Evolutionary conservation across 2,329 filamentous ascomycete species (phyloP), one percentile per base, ranked within the genome.

Genomic region (Ilyonectria mors-panacis): DNA sequence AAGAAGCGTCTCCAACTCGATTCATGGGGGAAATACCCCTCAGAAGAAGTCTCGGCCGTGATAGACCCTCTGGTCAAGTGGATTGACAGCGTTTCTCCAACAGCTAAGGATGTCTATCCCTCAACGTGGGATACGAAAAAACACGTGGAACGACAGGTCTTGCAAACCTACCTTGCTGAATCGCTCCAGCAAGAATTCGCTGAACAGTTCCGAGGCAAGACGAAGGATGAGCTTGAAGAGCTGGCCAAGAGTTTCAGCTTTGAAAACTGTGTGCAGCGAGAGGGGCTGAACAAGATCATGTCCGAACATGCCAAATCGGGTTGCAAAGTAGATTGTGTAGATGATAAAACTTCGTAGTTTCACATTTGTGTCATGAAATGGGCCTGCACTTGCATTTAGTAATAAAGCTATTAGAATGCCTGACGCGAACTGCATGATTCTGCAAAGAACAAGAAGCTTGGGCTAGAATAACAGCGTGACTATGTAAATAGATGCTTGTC

Each of bases 141-240:
- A 7, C 42, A 47, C 42, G 42, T 47, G 15, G 15, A n/a, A 23
- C 42, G 42, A 8, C 19, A 51, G 17, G 21, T 47, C 21, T 23
- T n/a, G 15, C 42, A 47, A 47, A 47, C 42, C 15, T 47, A n/a
- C 42, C 42, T 47, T n/a, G 42, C 42, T n/a, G 42, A n/a, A n/a
- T 47, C 42, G 15, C 21, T 47, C 42, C 21, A n/a, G 21, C 15
- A 47, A n/a, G 42, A 47, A 47, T 47, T 47, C 15, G 42, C 42
- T 7, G 42, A 23, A n/a, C 42, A n/a, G 21, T 47, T 47, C 42
- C 42, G 42, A 47, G 42, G 42, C 42, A 47, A n/a, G 42, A 23
- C 15, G 42, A 47, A 47, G 42, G 17, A n/a, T 47, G 42, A 47
- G 15, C 42, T 47, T 7, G 42, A 47, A n/a, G 42, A n/a, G 17